Evolutionary conservation across 345 rosid genomes (phyloP).

Genomic region (Syzygium aromaticum): DNA sequence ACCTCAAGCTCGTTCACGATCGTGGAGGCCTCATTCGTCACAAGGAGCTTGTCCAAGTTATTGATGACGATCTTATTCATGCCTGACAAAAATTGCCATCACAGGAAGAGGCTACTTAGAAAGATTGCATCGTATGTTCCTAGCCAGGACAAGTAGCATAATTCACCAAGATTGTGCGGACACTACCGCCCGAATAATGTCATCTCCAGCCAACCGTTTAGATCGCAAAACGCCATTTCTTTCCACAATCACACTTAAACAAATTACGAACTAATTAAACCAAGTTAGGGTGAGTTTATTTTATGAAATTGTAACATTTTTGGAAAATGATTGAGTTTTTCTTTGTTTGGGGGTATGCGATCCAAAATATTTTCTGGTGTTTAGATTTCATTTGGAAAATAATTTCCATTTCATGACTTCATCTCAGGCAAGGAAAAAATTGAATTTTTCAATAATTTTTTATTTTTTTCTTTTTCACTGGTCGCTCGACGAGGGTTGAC

Average conservation of each 20-base stretch:
- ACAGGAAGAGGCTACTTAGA: not conserved
- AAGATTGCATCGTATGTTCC: not conserved
- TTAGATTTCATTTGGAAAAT: too few species aligned
- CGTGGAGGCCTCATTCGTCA: constrained; percentile 89
- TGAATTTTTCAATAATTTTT: too few species aligned
- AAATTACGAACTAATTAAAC: not conserved
- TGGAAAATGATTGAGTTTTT: too few species aligned
- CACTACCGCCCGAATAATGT: not conserved
- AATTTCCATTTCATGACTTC: too few species aligned
- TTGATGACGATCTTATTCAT: constrained; percentile 99
- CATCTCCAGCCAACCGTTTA: not conserved
- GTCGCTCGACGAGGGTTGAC: too few species aligned
- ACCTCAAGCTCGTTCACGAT: constrained; percentile 92
- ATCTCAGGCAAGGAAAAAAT: too few species aligned
- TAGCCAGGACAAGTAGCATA: not conserved
- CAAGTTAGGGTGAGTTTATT: not conserved
- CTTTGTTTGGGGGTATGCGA: too few species aligned
- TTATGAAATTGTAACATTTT: too few species aligned
- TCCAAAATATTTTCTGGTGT: too few species aligned
- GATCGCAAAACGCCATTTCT: not conserved
- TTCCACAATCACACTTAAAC: not conserved
- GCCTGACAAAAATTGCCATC: constrained; percentile 24
- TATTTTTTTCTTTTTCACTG: too few species aligned
- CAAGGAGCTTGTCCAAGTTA: constrained; percentile 81
- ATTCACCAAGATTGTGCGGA: not conserved